A percentile compares a stretch with the other conserved stretches of the same genome.
Evolutionary conservation across 2,329 filamentous ascomycete species (phyloP).

Genomic region (Trichoderma sp.): DNA sequence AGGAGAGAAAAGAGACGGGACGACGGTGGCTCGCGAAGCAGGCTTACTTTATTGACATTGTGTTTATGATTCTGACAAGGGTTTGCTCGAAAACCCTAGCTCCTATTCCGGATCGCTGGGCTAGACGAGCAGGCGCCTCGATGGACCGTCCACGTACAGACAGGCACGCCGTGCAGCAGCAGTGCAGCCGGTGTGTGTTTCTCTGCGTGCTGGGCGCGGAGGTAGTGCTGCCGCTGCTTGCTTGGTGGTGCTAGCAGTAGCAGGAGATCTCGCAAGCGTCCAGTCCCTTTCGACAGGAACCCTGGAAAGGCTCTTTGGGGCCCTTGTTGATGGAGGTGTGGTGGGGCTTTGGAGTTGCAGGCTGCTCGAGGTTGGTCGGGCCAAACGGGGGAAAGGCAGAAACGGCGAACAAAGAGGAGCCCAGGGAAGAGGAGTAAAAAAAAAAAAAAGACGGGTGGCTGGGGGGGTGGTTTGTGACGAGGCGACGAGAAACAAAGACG

Average conservation of each 20-base stretch:
- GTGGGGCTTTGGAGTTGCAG: constrained; percentile 20
- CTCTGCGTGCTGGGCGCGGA: background rate
- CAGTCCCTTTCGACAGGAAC: constrained; percentile 10
- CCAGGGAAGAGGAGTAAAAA: background rate
- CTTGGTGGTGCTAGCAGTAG: background rate
- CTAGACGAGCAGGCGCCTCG: constrained; percentile 20
- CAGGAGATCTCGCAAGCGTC: constrained; percentile 26
- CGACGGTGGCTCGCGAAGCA: constrained; percentile 28
- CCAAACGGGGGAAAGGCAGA: constrained; percentile 13
- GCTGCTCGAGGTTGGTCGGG: constrained; percentile 21
- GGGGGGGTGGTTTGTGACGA: constrained; percentile 19
- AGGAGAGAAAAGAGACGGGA: constrained; percentile 28
- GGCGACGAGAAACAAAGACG: background rate
- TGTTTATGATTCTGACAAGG: constrained; percentile 40
- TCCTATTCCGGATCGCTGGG: constrained; percentile 31
- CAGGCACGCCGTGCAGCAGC: constrained; percentile 25
- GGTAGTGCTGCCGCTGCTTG: background rate
- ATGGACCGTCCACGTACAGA: constrained; percentile 24
- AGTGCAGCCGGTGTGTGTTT: constrained; percentile 21
- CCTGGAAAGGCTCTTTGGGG: constrained; percentile 8
- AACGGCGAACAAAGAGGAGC: background rate
- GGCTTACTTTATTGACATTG: constrained; percentile 60
- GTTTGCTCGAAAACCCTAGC: constrained; percentile 39
- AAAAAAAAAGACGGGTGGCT: constrained; percentile 25
- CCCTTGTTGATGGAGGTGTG: constrained; percentile 17